These are phyloP conservation scores for Scutellaria galericulata DNA, from an alignment of 257 asterid genomes.

Conservation along the genomic window DNA sequence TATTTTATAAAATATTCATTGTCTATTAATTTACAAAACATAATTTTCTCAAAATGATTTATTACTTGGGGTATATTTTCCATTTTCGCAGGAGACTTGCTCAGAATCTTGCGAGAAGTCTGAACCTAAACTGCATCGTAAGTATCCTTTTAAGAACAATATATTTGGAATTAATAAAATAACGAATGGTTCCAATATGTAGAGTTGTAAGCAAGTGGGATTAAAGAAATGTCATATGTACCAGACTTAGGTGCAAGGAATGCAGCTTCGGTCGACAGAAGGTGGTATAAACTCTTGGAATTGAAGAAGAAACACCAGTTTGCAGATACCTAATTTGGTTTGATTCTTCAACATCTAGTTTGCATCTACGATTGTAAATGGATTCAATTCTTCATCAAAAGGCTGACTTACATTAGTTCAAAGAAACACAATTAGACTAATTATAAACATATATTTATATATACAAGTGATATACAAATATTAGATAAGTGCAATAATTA, in stretches of 20 bases:
- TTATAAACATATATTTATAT: background rate
- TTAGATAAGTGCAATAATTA: background rate
- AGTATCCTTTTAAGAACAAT: conserved; percentile 21
- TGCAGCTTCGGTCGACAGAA: conserved; percentile 64
- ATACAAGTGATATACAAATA: background rate
- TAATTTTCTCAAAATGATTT: background rate
- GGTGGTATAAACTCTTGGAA: conserved; percentile 83
- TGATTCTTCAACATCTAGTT: background rate
- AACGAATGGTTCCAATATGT: too few species aligned
- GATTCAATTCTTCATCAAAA: background rate
- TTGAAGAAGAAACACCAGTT: conserved; percentile 48
- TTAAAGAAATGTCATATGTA: background rate
- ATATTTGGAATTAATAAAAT: background rate
- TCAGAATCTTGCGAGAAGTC: conserved; percentile 77
- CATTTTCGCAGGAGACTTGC: conserved; percentile 72
- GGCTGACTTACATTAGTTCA: background rate
- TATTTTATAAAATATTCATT: too few species aligned
- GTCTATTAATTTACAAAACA: too few species aligned
- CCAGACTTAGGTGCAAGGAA: conserved; percentile 73
- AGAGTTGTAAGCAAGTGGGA: background rate
- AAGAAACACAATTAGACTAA: background rate
- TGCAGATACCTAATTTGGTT: background rate
- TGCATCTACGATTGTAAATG: background rate
- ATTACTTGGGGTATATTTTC: background rate
- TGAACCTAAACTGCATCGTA: conserved; percentile 73